These are phyloP conservation scores for Parastagonospora nodorum DNA, from an alignment of 2,329 filamentous ascomycete species.

Conservation along the genomic window DNA sequence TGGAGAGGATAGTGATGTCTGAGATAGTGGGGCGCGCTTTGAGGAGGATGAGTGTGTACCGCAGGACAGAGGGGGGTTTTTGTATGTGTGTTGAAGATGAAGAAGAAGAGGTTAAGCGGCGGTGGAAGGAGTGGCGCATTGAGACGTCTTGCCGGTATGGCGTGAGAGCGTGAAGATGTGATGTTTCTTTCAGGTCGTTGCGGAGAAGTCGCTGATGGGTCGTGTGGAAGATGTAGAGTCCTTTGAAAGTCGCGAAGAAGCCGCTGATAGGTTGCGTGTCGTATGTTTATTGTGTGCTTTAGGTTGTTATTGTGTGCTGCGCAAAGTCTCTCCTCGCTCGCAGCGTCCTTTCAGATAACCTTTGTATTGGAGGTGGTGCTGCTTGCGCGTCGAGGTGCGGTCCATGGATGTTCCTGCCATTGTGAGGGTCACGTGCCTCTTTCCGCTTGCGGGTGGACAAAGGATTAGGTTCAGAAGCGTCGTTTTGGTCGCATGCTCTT, in stretches of 20 bases:
- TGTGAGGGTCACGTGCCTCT: background rate
- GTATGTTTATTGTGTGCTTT: no score
- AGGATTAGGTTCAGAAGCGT: background rate
- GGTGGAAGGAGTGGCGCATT: background rate
- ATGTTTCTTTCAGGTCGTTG: background rate
- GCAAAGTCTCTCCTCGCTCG: background rate
- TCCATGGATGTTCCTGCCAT: background rate
- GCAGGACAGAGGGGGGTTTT: conserved; percentile 30
- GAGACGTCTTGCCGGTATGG: background rate
- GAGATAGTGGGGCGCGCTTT: conserved; percentile 30
- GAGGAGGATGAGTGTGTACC: conserved; percentile 34
- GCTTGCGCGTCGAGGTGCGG: background rate
- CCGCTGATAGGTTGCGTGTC: no score
- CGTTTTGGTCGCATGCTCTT: background rate
- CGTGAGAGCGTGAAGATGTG: background rate
- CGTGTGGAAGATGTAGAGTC: background rate
- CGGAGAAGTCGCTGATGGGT: background rate
- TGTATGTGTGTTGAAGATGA: background rate
- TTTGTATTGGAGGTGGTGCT: background rate
- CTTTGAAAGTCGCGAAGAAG: no score
- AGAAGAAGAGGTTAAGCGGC: background rate
- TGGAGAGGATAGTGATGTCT: conserved; percentile 19
- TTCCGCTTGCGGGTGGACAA: conserved; percentile 1
- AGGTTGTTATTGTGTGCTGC: background rate
- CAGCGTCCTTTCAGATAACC: background rate